Evolutionary conservation across 257 asterid species (phyloP), one percentile per base, ranked within the genome.

Genomic region (Paraleonurus japonicus): DNA sequence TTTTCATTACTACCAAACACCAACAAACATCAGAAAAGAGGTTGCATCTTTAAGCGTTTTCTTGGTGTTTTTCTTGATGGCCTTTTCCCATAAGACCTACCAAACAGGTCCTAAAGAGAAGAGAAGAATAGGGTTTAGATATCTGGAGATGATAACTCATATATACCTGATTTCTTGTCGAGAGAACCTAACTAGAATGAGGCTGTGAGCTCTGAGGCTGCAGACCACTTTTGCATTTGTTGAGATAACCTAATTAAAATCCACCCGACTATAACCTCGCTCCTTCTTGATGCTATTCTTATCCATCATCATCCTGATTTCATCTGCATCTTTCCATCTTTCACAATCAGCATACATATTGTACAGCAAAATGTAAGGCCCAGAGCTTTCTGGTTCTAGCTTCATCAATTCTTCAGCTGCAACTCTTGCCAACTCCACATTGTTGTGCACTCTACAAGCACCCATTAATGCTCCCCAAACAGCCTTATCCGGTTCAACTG

Each of bases 401-500:
- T 35, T 76, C 88, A 88, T 82, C 57, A 92, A 78, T 23, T 83
- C 95, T 67, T 90, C 95, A 37, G 87, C 96, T 45, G 76, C 76
- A 47, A 90, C 82, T 61, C 77, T 76, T 0, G 96, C 96, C 59
- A 85, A 53, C 64, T 87, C 93, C 20, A 83, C 85, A 70, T 87
- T 82, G 62, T 82, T 79, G 72, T 88, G 95, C 77, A 86, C 76
- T 1, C 90, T 84, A 67, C 98, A 88, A 45, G 96, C 96, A 32
- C 89, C 85, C 84, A 92, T 54, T 4, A 92, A 63, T 28, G 98
- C 98, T 35, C 98, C 98, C 98, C 95, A 92, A 6, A 92, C 94
- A 57, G 85, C 93, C 67, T 72, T 81, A 65, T 92, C 97, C 13
- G 97, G 85, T 76, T 88, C 78, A 28, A 88, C 30, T 0, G 90